Evolutionary conservation across 1,139 yeast species (phyloP).

Genomic region (Scheffersomyces segobiensis): DNA sequence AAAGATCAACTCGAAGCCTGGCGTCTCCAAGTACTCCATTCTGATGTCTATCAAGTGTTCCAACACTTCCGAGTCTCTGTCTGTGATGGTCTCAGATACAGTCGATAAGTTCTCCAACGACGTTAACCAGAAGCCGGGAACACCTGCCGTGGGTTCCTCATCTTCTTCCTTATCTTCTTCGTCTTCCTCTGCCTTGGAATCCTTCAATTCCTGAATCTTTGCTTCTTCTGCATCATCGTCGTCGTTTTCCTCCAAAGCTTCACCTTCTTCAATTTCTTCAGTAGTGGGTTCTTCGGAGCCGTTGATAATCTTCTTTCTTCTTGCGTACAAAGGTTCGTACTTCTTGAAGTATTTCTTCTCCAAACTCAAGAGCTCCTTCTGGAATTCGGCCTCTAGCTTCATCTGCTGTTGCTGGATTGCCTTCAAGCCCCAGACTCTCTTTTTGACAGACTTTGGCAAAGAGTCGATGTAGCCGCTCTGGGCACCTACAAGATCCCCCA

Average conservation of each 20-base stretch:
- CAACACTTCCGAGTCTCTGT: constrained; percentile 86
- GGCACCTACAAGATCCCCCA: constrained; percentile 81
- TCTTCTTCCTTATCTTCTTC: constrained; percentile 44
- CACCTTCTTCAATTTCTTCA: constrained; percentile 79
- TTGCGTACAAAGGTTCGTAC: constrained; percentile 75
- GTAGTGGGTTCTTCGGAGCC: constrained; percentile 78
- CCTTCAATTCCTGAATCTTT: constrained; percentile 26
- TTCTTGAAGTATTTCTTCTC: constrained; percentile 77
- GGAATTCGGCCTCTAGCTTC: constrained; percentile 87
- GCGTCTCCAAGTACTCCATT: constrained; percentile 79
- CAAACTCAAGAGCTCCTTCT: constrained; percentile 80
- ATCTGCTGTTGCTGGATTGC: constrained; percentile 81
- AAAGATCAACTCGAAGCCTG: constrained; percentile 88
- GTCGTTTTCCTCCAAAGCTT: constrained; percentile 57
- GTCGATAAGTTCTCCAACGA: constrained; percentile 86
- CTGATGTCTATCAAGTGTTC: constrained; percentile 67
- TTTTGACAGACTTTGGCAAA: constrained; percentile 73
- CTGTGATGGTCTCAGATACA: constrained; percentile 83
- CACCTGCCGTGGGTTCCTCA: constrained; percentile 59
- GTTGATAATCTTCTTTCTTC: constrained; percentile 68
- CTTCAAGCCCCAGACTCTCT: constrained; percentile 80
- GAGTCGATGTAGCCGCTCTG: constrained; percentile 83
- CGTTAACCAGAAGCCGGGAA: constrained; percentile 96
- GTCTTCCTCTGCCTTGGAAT: constrained; percentile 45
- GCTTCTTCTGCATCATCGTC: constrained; percentile 39